Base-by-base conservation (phyloP, 192 early-diverging fungal species). In the Obelidium mucronatum region DNA sequence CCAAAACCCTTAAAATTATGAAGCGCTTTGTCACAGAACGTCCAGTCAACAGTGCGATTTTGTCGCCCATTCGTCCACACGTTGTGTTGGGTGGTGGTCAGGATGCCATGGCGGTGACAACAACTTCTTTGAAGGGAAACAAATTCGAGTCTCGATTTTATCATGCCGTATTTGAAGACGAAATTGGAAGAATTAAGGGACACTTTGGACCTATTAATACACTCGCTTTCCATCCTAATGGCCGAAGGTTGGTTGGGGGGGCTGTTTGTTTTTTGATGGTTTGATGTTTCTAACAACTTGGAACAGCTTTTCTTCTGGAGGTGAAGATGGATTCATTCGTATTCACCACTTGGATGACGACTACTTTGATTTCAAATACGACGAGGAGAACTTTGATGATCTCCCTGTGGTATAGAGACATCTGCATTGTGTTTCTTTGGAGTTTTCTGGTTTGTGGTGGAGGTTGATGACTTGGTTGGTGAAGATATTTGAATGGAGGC, bases 161-260 rank as follows among this genome's bases (percentile, higher is more conserved):
- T 91, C 98, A 99, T 87, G 92, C 93, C 78, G 90, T 96, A 70
- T 92, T 98, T 68, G 93, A 97, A 77, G 95, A 97, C 79, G 97
- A 99, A 83, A 94, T 98, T 59, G 96, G 96, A 62, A 92, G 96
- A 76, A 93, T 96, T 44, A 95, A 94, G 88, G 98, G 98, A 31
- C 98, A 99, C 78, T 99, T 99, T 82, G 98, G 98, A 77, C 98
- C 98, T 44, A 98, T 99, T 84, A 99, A 99, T 85, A 99, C 97
- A 19, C 87, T 99, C 64, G 96, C 98, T 3, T 94, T 98, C 67
- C 95, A 97, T 82, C 97, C 97, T 19, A 92, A 94, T 80, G 97
- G 98, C 59, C 94, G 88, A 78, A 90, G 85, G 77, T 86, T 71
- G 34, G 60, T 31, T 42, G 17, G 40, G 42, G 1, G n/a, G 28